These are phyloP conservation scores for Apostasia shenzhenica DNA, from an alignment of 106 monocot species.

Conservation along the genomic window DNA sequence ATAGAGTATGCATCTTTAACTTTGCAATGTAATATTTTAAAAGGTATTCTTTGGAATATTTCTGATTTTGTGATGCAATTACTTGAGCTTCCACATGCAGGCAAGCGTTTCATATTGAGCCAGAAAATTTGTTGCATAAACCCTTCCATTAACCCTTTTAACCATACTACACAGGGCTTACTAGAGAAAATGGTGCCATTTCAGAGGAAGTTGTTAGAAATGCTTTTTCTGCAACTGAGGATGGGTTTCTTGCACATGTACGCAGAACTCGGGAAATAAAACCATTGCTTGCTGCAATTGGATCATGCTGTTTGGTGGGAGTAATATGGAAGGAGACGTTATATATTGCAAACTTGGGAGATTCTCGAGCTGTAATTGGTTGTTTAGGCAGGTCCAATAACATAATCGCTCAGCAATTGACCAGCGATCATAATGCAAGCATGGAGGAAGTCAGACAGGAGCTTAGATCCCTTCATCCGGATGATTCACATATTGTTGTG, in stretches of 20 bases:
- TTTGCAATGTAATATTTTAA: too few relatives aligned
- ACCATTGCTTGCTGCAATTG: conserved; percentile 56
- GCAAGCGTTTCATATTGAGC: too few relatives aligned
- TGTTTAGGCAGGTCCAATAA: conserved; percentile 38
- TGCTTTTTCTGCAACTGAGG: conserved; percentile 72
- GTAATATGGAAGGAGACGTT: conserved; percentile 71
- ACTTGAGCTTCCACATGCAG: too few relatives aligned
- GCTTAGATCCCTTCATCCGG: conserved; percentile 38
- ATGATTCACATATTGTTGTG: conserved; percentile 71
- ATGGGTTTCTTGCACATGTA: conserved; percentile 60
- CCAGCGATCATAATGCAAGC: conserved; percentile 68
- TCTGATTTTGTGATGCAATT: too few relatives aligned
- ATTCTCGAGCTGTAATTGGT: conserved; percentile 82
- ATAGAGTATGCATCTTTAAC: too few relatives aligned
- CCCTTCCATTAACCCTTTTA: neutral
- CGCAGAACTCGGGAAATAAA: conserved; percentile 42
- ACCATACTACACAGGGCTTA: conserved; percentile 35
- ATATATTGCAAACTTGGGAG: conserved; percentile 76
- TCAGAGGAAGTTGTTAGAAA: conserved; percentile 58
- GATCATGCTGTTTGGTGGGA: conserved; percentile 83
- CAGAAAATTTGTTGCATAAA: neutral
- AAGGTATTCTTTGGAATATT: too few relatives aligned
- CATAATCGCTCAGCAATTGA: conserved; percentile 61
- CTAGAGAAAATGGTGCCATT: conserved; percentile 50
- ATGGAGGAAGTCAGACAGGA: conserved; percentile 70